phyloP scores from a whole-genome alignment of 2,329 filamentous ascomycete genomes.

The Exophiala lecanii-corni region DNA sequence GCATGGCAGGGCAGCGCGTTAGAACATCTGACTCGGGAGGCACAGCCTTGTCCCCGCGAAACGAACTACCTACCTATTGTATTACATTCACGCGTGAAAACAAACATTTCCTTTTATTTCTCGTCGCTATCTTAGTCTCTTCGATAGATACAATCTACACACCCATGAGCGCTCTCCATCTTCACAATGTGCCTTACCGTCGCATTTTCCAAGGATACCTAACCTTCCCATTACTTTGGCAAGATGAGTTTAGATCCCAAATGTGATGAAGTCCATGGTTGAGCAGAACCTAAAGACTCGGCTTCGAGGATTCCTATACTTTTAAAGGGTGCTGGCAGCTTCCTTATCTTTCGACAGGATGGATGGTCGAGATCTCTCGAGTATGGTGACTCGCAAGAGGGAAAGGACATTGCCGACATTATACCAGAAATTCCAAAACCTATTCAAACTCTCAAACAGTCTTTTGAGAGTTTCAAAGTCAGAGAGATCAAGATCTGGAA shows the following conservation, averaged over 20 bases:
- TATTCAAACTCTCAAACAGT: background rate
- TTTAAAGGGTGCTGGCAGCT: background rate
- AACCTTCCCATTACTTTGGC: background rate
- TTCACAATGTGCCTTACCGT: background rate
- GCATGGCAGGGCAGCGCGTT: background rate
- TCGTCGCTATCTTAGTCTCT: background rate
- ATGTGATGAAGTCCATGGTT: background rate
- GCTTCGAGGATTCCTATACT: background rate
- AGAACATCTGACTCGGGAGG: background rate
- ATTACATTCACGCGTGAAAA: background rate
- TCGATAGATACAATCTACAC: background rate
- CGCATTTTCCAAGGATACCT: background rate
- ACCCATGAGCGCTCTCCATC: background rate
- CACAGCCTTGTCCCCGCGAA: background rate
- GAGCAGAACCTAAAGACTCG: background rate
- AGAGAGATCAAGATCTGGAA: conserved; percentile 1
- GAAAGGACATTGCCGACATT: background rate
- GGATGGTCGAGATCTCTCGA: background rate
- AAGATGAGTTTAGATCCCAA: conserved; percentile 1
- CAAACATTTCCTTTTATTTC: background rate
- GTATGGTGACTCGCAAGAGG: background rate
- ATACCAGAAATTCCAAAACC: conserved; percentile 1
- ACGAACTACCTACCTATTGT: background rate
- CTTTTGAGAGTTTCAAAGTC: background rate
- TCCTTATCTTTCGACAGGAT: background rate